phyloP scores from a whole-genome alignment of 176 grass and related monocot species.

The Themeda triandra region DNA sequence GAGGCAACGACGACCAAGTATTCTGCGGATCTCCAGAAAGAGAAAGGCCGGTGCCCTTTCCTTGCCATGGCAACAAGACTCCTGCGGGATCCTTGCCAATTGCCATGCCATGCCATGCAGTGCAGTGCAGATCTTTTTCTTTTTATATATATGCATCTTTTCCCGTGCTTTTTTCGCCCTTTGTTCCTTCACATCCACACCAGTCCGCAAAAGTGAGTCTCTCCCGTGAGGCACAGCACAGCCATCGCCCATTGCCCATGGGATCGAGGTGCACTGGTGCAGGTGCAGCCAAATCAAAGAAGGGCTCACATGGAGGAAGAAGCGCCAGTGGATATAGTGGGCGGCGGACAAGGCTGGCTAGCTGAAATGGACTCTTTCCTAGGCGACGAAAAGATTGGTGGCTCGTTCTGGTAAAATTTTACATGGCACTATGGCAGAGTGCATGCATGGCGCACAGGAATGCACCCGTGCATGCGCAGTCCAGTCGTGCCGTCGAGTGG shows the following conservation, averaged over 20 bases:
- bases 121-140: not conserved
- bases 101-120: too few relatives aligned
- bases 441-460: conserved; percentile 1
- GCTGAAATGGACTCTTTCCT: conserved; percentile 4
- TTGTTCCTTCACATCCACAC: conserved; percentile 27
- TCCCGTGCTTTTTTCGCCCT: not conserved
- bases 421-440: too few relatives aligned
- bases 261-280: not conserved
- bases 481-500: conserved; percentile 3
- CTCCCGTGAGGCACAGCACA: conserved; percentile 36
- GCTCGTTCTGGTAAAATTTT: not conserved
- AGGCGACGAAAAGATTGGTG: not conserved
- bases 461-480: not conserved
- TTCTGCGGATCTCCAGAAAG: conserved; percentile 47
- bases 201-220: conserved; percentile 10
- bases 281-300: conserved; percentile 32
- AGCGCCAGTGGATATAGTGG: not conserved
- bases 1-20: not conserved
- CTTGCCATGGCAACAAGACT: conserved; percentile 44
- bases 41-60: conserved; percentile 24
- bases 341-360: not conserved
- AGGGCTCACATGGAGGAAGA: conserved; percentile 42
- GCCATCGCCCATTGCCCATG: not conserved
- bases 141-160: conserved; percentile 7
- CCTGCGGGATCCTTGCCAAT: conserved; percentile 19